Conservation (phyloP, 306 rosid genomes). For the Vigna hirtella region DNA sequence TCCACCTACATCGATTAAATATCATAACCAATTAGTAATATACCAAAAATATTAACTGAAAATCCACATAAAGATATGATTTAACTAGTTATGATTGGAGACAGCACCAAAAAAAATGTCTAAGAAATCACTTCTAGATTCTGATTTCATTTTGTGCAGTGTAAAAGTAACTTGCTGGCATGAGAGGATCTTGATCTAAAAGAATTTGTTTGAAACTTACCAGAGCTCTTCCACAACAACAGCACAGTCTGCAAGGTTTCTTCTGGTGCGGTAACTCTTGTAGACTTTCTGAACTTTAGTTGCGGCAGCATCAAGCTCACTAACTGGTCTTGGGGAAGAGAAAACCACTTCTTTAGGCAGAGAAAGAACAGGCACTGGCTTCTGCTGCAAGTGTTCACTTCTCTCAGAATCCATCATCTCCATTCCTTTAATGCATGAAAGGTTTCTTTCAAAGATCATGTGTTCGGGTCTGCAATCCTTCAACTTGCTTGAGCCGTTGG, state of each 20-base stretch:
- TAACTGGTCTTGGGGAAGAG: conserved; percentile 75
- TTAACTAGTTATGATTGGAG: too few relatives aligned
- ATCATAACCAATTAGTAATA: conserved; percentile 23
- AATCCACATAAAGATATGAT: neutral
- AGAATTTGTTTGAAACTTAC: conserved; percentile 50
- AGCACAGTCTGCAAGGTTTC: conserved; percentile 98
- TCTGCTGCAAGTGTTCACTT: conserved; percentile 44
- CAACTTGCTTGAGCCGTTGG: conserved; percentile 51
- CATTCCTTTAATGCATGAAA: conserved; percentile 46
- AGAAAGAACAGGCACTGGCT: conserved; percentile 67
- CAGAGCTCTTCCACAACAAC: conserved; percentile 94
- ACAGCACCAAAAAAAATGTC: too few relatives aligned
- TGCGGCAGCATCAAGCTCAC: conserved; percentile 92
- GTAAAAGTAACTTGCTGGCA: neutral
- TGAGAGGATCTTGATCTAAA: neutral
- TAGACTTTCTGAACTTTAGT: conserved; percentile 85
- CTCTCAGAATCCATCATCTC: conserved; percentile 36
- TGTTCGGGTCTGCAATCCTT: conserved; percentile 65
- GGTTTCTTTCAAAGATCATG: conserved; percentile 57
- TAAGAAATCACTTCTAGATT: neutral
- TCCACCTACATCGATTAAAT: conserved; percentile 73
- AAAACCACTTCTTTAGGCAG: conserved; percentile 63
- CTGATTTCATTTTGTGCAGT: neutral
- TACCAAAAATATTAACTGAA: neutral
- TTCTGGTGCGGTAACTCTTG: conserved; percentile 86